Conservation (phyloP, 2,329 filamentous ascomycete genomes). For the Cercospora canescens region DNA sequence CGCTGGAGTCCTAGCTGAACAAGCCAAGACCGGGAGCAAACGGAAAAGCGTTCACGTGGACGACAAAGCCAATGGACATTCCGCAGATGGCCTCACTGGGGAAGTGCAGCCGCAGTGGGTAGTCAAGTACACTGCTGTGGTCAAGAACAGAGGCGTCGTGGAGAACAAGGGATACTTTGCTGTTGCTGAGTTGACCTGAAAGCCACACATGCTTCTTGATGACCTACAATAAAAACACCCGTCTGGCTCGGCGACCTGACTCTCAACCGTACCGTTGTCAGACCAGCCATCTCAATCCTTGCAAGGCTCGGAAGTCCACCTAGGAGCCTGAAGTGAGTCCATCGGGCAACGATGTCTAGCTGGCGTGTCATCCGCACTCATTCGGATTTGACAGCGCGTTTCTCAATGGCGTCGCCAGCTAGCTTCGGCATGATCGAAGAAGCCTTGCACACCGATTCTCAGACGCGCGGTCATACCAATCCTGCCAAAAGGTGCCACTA, state of each 20-base stretch:
- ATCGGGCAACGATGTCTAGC: neutral
- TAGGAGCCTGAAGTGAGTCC: neutral
- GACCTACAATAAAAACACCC: neutral
- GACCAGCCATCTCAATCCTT: neutral
- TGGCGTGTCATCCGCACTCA: neutral
- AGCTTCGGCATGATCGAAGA: neutral
- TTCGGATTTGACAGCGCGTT: neutral
- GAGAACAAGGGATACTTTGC: slow-evolving; percentile 99
- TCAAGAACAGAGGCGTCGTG: slow-evolving; percentile 89
- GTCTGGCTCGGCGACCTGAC: neutral
- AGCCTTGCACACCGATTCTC: neutral
- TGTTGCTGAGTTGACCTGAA: slow-evolving; percentile 58
- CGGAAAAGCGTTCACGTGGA: slow-evolving; percentile 42
- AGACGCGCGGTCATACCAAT: neutral
- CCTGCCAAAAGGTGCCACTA: neutral
- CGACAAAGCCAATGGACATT: slow-evolving; percentile 55
- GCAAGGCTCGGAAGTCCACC: neutral
- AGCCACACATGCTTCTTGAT: neutral
- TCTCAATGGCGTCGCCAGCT: neutral
- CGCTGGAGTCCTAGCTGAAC: slow-evolving; percentile 70
- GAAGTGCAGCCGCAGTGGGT: slow-evolving; percentile 91
- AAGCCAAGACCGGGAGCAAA: slow-evolving; percentile 43
- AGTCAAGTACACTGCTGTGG: slow-evolving; percentile 93
- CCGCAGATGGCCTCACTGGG: slow-evolving; percentile 66
- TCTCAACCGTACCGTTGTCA: neutral